Evolutionary conservation across 2,329 filamentous ascomycete species (phyloP).

Genomic region (Myriosclerotinia duriaeana): DNA sequence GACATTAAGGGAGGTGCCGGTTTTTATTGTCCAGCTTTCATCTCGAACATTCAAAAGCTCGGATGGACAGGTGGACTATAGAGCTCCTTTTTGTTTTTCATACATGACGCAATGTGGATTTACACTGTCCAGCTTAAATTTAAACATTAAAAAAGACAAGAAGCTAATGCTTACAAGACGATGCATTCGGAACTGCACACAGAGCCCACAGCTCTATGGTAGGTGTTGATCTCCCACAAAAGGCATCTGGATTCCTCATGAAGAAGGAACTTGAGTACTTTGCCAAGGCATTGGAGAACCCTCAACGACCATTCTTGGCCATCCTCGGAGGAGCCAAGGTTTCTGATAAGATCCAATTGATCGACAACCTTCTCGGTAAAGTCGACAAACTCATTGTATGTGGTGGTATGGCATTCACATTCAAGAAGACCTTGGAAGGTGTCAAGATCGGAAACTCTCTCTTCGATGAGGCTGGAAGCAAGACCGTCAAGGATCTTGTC

Average conservation of each 20-base stretch:
- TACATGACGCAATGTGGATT: neutral
- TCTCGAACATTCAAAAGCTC: neutral
- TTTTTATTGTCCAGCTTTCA: neutral
- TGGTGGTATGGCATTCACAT: constrained; percentile 98
- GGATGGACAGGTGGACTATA: neutral
- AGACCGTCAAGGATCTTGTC: constrained; percentile 83
- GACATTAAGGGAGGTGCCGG: neutral
- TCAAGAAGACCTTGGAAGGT: constrained; percentile 96
- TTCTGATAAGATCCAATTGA: constrained; percentile 98
- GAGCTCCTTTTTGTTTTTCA: neutral
- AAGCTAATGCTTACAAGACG: constrained; percentile 57
- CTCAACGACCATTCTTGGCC: constrained; percentile 93
- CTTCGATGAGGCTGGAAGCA: constrained; percentile 90
- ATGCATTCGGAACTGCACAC: constrained; percentile 97
- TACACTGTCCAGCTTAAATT: neutral
- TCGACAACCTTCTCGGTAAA: constrained; percentile 98
- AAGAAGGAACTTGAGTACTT: constrained; percentile 99
- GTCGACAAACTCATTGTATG: constrained; percentile 96
- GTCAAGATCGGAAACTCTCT: constrained; percentile 87
- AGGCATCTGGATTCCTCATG: constrained; percentile 96
- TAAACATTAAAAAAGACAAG: neutral
- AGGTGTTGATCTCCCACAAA: constrained; percentile 90
- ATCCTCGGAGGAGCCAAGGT: constrained; percentile 98
- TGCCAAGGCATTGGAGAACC: constrained; percentile 89
- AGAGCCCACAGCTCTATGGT: constrained; percentile 99